Base-by-base conservation (phyloP, 345 rosid genomes). In the Lumnitzera racemosa region DNA sequence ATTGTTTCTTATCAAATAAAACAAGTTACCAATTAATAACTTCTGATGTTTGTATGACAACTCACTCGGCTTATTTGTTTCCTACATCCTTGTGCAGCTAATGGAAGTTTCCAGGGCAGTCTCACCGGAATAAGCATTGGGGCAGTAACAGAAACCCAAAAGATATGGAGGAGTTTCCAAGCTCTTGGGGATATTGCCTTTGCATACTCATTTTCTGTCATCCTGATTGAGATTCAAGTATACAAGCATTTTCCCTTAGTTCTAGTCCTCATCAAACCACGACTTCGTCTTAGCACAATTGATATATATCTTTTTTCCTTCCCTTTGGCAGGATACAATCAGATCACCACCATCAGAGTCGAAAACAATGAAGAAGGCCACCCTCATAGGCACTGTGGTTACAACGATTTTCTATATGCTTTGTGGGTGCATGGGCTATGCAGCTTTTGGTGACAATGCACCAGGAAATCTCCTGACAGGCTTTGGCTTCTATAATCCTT, bases 101-200 rank as follows among this genome's bases (percentile, higher is more conserved):
- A 43, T 46, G 83, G 88, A 49, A 74, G 59, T 24, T 53, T 87
- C 67, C 77, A 62, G 78, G 97, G 97, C 36, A 83, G 88, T 59
- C 77, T 83, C 46, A 85, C 95, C 0, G 97, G 97, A 59, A 76
- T 90, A 47, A 82, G 90, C 78, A 66, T 83, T 0, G 88, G 83
- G 58, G 55, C 82, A 5, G 85, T 85, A 49, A 75, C 84, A 15
- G 83, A 70, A 70, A 75, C 95, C 9, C 85, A 87, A 51, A 90
- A 90, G 77, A 80, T 81, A 23, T 80, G 92, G 96, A 78, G 84
- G 59, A 90, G 81, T 58, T 87, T 87, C 69, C 96, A 82, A 60
- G 90, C 97, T 51, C 89, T 90, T 27, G 97, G 97, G 11, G 78
- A 88, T 46, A 85, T 87, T 54, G 97, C 97, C 56, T 90, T 90